Evolutionary conservation across 2,329 filamentous ascomycete genomes (phyloP).

Genomic region (Escovopsis sp.): DNA sequence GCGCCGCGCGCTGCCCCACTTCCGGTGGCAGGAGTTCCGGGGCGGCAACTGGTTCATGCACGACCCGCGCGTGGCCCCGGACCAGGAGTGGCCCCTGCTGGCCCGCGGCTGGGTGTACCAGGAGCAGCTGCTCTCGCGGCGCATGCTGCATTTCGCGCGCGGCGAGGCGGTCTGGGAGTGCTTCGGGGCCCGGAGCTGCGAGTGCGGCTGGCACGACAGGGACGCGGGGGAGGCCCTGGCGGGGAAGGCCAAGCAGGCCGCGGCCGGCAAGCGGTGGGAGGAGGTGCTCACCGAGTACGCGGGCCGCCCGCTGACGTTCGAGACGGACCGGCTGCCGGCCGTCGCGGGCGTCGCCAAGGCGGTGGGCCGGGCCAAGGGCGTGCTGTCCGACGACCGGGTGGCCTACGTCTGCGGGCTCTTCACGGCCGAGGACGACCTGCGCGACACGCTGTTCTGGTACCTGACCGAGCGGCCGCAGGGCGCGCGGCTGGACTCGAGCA

Average conservation of each 20-base stretch:
- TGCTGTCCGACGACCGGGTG: background rate
- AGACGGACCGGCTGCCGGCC: constrained; percentile 5
- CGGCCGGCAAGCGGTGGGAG: constrained; percentile 1
- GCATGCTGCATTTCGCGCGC: constrained; percentile 8
- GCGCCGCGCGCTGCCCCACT: constrained; percentile 4
- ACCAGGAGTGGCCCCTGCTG: constrained; percentile 3
- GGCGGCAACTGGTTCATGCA: background rate
- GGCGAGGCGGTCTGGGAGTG: constrained; percentile 10
- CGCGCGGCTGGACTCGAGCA: background rate
- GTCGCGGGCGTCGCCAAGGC: constrained; percentile 6
- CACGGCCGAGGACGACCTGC: constrained; percentile 1
- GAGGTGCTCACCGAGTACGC: constrained; percentile 4
- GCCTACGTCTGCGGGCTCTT: constrained; percentile 6
- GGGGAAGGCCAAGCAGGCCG: background rate
- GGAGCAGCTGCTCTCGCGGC: constrained; percentile 9
- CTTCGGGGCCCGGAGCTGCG: constrained; percentile 3
- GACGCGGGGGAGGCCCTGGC: background rate
- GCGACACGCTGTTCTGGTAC: constrained; percentile 5
- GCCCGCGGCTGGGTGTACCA: constrained; percentile 11
- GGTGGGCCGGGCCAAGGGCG: background rate
- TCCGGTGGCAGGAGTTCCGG: constrained; percentile 2
- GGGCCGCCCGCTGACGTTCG: constrained; percentile 3
- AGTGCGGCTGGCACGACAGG: constrained; percentile 5
- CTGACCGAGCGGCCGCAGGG: background rate
- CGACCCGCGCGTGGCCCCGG: background rate